Conservation (phyloP, 495 filamentous ascomycete genomes). For the Elaphomyces granulatus region DNA sequence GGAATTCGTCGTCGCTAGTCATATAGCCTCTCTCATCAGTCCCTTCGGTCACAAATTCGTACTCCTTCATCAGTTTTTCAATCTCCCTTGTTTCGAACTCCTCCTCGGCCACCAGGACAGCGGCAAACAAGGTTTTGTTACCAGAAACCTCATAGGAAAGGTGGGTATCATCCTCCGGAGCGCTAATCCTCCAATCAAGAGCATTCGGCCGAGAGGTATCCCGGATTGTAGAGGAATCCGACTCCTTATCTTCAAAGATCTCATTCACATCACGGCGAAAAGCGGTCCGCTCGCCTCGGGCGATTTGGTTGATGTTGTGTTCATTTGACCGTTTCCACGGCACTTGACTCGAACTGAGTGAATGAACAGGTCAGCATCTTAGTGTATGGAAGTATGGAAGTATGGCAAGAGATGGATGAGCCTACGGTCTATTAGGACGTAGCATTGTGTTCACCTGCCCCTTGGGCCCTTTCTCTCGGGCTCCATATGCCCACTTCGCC, state of each 20-base stretch:
- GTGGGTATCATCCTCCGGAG: slow-evolving; percentile 26
- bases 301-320: slow-evolving; percentile 17
- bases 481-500: slow-evolving; percentile 40
- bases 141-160: slow-evolving; percentile 38
- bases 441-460: too few relatives aligned
- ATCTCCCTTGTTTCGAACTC: slow-evolving; percentile 41
- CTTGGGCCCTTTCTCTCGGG: slow-evolving; percentile 12
- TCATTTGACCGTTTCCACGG: too few relatives aligned
- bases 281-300: slow-evolving; percentile 19
- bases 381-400: too few relatives aligned
- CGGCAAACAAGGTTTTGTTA: slow-evolving; percentile 38
- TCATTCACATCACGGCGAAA: slow-evolving; percentile 23
- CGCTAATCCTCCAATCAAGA: too few relatives aligned
- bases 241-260: slow-evolving; percentile 15
- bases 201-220: slow-evolving; percentile 28
- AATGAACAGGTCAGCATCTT: too few relatives aligned
- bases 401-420: too few relatives aligned
- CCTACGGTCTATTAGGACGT: too few relatives aligned
- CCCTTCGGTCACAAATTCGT: slow-evolving; percentile 39
- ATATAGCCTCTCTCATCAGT: slow-evolving; percentile 15
- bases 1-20: slow-evolving; percentile 29
- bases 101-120: slow-evolving; percentile 40
- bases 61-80: slow-evolving; percentile 44
- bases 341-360: too few relatives aligned
- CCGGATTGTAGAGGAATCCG: slow-evolving; percentile 24